Conservation (phyloP, 495 filamentous ascomycete genomes). For the Trichocladium uniseriatum region DNA sequence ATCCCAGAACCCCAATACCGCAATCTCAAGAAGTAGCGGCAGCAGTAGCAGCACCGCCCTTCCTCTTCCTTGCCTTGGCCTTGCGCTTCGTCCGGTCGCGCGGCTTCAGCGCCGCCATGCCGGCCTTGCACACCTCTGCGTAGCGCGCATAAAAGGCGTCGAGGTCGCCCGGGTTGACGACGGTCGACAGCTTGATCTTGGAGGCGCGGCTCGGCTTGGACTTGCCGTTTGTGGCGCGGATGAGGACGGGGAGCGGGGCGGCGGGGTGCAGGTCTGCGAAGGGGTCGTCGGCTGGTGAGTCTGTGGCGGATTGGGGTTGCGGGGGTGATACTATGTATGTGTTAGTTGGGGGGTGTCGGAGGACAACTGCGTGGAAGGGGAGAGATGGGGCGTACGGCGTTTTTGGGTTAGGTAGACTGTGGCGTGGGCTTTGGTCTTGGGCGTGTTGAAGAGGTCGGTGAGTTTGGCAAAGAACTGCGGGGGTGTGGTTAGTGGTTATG, state of each 20-base stretch:
- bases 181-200: constrained; percentile 76
- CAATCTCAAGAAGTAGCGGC: not conserved
- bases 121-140: constrained; percentile 83
- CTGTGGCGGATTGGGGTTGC: not conserved
- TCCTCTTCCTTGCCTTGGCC: constrained; percentile 67
- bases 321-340: constrained; percentile 1
- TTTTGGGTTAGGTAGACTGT: constrained; percentile 84
- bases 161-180: constrained; percentile 65
- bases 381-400: constrained; percentile 40
- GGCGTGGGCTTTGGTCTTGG: constrained; percentile 60
- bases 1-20: not conserved
- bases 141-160: constrained; percentile 77
- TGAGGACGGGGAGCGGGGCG: constrained; percentile 57
- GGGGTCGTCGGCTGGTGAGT: constrained; percentile 26
- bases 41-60: constrained; percentile 22
- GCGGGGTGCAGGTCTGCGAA: constrained; percentile 47
- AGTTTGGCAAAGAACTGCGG: constrained; percentile 79
- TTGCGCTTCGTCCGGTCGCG: constrained; percentile 77
- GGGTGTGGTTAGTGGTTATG: constrained; percentile 7
- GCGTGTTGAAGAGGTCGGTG: constrained; percentile 58
- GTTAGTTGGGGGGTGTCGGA: not conserved
- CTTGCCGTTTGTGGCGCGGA: constrained; percentile 77
- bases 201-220: constrained; percentile 38
- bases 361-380: not conserved
- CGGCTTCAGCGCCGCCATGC: constrained; percentile 84